Evolutionary conservation across 305 asterid genomes (phyloP).

Genomic region (Plantago coronopus): DNA sequence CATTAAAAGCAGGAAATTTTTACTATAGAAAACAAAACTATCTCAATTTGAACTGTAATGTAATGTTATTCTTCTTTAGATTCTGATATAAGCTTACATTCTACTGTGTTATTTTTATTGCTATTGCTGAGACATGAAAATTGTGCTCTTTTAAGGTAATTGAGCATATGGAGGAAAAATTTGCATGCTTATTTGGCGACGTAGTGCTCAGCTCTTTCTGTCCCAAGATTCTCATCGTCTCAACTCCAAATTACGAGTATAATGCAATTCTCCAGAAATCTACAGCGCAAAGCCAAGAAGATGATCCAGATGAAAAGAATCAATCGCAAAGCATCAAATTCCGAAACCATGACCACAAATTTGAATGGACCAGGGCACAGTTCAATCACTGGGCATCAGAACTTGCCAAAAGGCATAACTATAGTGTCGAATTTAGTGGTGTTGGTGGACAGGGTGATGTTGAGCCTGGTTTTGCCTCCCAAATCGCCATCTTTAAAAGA

Average conservation of each 20-base stretch:
- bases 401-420: conserved; percentile 55
- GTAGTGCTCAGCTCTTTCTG: conserved; percentile 59
- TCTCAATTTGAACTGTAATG: neutral
- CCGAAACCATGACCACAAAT: conserved; percentile 92
- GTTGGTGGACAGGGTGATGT: conserved; percentile 70
- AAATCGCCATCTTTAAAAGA: conserved; percentile 78
- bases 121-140: conserved; percentile 16
- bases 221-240: conserved; percentile 73
- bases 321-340: conserved; percentile 51
- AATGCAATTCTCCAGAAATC: conserved; percentile 76
- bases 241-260: conserved; percentile 94
- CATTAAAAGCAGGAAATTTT: too few relatives aligned
- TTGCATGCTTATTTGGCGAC: conserved; percentile 72
- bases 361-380: conserved; percentile 89
- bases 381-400: conserved; percentile 72
- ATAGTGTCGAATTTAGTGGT: conserved; percentile 68
- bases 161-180: conserved; percentile 92
- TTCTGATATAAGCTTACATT: too few relatives aligned
- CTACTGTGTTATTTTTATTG: neutral
- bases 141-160: conserved; percentile 51
- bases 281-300: conserved; percentile 52
- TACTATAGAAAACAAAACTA: too few relatives aligned
- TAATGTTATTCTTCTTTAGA: neutral
- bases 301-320: conserved; percentile 58
- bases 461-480: conserved; percentile 93